These are phyloP conservation scores for Rhododendron molle DNA, from an alignment of 148 eudicot species.

Conservation along the genomic window DNA sequence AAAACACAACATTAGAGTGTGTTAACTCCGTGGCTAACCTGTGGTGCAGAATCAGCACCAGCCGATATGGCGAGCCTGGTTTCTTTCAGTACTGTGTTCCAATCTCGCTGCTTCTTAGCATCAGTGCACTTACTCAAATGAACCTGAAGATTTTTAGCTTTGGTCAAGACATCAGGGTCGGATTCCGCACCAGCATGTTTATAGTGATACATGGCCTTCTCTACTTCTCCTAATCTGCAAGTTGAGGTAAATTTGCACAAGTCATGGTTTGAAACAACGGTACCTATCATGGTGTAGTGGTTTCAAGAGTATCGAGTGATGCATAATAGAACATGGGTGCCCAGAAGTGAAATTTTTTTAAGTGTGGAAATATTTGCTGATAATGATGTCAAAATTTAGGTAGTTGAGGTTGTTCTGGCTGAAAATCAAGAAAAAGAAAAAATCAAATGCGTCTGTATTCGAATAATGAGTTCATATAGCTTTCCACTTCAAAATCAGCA, in stretches of 20 bases:
- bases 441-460: background rate
- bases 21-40: conserved; percentile 34
- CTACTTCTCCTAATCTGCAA: conserved; percentile 87
- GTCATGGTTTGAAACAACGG: background rate
- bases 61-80: conserved; percentile 51
- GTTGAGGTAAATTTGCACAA: background rate
- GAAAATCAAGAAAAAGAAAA: background rate
- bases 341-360: background rate
- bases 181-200: conserved; percentile 82
- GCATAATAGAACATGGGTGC: background rate
- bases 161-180: conserved; percentile 66
- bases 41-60: conserved; percentile 86
- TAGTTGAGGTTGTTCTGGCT: background rate
- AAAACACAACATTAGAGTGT: background rate
- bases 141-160: conserved; percentile 45
- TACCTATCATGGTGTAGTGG: background rate
- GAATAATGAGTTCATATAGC: background rate
- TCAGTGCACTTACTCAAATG: conserved; percentile 74
- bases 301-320: background rate
- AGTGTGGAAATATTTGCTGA: background rate
- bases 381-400: background rate
- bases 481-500: background rate
- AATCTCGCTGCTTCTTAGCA: conserved; percentile 69
- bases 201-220: conserved; percentile 69
- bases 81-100: conserved; percentile 69